Conservation (phyloP, 768 basidiomycete species). For the Saitozyma sp. region DNA sequence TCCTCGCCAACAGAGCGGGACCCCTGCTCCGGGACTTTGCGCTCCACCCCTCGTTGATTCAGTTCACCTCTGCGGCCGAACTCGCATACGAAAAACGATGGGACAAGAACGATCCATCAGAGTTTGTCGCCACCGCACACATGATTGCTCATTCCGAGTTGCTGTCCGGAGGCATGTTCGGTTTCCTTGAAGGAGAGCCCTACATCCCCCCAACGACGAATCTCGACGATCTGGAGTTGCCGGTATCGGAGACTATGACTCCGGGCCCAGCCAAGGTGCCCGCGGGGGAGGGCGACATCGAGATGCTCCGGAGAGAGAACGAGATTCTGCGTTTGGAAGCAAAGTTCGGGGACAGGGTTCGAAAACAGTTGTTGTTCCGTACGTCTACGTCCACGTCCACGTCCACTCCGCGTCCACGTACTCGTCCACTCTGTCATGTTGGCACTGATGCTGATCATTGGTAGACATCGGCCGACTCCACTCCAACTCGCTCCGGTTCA, state of each 20-base stretch:
- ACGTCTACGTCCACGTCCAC: constrained; percentile 7
- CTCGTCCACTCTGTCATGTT: not conserved
- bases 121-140: constrained; percentile 35
- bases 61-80: constrained; percentile 66
- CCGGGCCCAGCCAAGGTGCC: not conserved
- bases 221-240: not conserved
- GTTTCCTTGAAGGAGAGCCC: constrained; percentile 19
- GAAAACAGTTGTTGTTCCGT: constrained; percentile 45
- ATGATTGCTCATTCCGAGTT: constrained; percentile 33
- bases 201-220: not conserved
- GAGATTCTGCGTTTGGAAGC: constrained; percentile 35
- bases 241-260: constrained; percentile 1
- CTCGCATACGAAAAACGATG: constrained; percentile 67
- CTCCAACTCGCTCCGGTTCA: constrained; percentile 33
- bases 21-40: constrained; percentile 68
- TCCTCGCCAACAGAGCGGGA: constrained; percentile 63
- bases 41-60: constrained; percentile 72
- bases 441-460: constrained; percentile 8
- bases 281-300: constrained; percentile 2
- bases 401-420: not conserved
- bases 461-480: constrained; percentile 45
- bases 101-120: constrained; percentile 55
- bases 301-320: constrained; percentile 28
- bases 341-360: constrained; percentile 25
- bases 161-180: constrained; percentile 15